Evolutionary conservation across 2,329 filamentous ascomycete species (phyloP), one percentile per base, ranked within the genome.

Genomic region (Chaetomiaceae sp.): DNA sequence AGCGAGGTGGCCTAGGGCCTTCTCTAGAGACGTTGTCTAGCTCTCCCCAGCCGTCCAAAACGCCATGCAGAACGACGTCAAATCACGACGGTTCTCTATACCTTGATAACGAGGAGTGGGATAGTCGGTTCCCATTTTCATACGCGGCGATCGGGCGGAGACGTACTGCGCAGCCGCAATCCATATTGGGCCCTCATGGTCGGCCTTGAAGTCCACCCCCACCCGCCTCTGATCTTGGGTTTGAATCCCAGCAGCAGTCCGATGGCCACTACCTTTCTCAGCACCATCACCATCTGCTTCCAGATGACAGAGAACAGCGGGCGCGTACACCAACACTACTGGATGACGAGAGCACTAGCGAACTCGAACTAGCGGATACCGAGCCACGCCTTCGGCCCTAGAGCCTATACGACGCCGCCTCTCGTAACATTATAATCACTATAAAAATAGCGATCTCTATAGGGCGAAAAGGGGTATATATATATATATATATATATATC

Each of bases 311-410:
- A 41, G 38, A 25, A 41, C 21, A 36, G 33, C 33, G 33, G 33
- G 33, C 33, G 18, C 33, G 11, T n/a, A 36, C 34, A 54, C 36
- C 52, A 14, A 54, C 23, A 47, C 36, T 51, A 30, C 43, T 27
- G 34, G 29, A 37, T 30, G 18, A 40, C 20, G 36, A 54, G 47
- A 50, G 47, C 34, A 50, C 27, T 13, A 25, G 46, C 52, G 41
- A 47, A 21, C 52, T 47, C 41, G 27, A 51, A 36, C 53, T 23
- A 11, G 53, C 42, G n/a, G 47, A 51, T 55, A 23, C 36, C 48
- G 47, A 54, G 47, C 42, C 36, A 54, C 36, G 29, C 52, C 40
- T 51, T 51, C 27, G 20, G 37, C 33, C 29, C 40, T 33, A 44
- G 25, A 55, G 53, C 23, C 53, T 10, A 55, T 25, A 37, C 42